These are phyloP conservation scores for Fusarium mexicanum DNA, from an alignment of 2,329 filamentous ascomycete species.

Conservation along the genomic window DNA sequence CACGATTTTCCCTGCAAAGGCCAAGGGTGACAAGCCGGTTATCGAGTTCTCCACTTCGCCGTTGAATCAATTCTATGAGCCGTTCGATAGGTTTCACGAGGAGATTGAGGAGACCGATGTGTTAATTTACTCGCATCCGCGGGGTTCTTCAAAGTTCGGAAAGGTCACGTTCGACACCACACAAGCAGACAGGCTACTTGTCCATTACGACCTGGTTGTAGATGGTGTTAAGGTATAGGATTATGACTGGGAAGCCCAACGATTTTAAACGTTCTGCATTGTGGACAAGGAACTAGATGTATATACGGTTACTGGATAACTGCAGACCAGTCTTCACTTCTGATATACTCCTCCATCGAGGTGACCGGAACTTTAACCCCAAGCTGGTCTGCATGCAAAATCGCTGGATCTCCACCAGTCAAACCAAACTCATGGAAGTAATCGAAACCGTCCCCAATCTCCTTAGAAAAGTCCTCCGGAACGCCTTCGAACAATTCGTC, in stretches of 20 bases:
- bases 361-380: background rate
- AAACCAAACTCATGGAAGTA: background rate
- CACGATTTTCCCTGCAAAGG: background rate
- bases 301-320: background rate
- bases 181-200: fast-evolving
- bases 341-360: background rate
- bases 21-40: background rate
- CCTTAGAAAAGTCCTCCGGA: background rate
- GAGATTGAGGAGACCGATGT: background rate
- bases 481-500: background rate
- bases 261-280: fast-evolving
- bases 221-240: background rate
- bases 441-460: background rate
- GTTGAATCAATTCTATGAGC: background rate
- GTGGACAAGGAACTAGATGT: fast-evolving
- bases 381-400: background rate
- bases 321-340: background rate
- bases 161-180: background rate
- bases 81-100: background rate
- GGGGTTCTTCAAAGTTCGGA: background rate
- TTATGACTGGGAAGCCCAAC: background rate
- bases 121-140: background rate
- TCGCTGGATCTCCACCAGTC: background rate
- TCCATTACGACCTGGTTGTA: background rate
- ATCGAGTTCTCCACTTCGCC: background rate